Base-by-base conservation (phyloP, 768 basidiomycete genomes). In the Boletus fagicola region DNA sequence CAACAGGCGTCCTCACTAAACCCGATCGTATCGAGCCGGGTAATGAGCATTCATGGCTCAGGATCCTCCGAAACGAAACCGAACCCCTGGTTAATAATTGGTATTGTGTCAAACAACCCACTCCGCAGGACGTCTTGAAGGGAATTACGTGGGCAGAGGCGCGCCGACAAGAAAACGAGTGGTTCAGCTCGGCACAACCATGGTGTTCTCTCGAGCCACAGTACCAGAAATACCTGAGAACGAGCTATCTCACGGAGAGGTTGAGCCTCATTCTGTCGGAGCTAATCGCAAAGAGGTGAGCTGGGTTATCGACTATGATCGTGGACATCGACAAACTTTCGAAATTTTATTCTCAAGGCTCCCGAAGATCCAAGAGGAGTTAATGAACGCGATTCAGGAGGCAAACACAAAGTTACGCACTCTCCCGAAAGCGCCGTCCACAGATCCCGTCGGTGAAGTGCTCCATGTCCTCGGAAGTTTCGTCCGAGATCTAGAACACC, bases 221-320 rank as follows among this genome's bases (percentile, higher is more conserved):
- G 13, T 81, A 82, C 55, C 78, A 80, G 54, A 75, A 74, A 11
- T 82, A 80, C 51, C 67, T 90, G 1, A 73, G 86, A 2, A 90
- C 88, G 0, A 59, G 55, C 24, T 83, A 80, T 50, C 74, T 90
- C 1, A 81, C 83, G 0, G 79, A 80, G 26, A 74, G 80, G 6
- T 68, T 91, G 39, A 87, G 88, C 54, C 58, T 69, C 0, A 79
- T 88, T 8, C 66, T 92, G 0, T 86, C 86, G 0, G 82, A 85
- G 30, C 69, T 87, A 4, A 87, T 90, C 38, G 70, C 78, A 0
- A 83, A 82, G 40, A 42, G 40, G 40, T 42, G 12, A 11, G 20
- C 4, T 22, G n/a, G 10, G 26, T 26, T 5, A 26, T 26, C 26
- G 26, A 26, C 20, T 20, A 12, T 8, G 0, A 20, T 8, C 40